These are phyloP conservation scores for Ganoderma lucidum DNA, from an alignment of 1,284 basidiomycete species.

Conservation along the genomic window DNA sequence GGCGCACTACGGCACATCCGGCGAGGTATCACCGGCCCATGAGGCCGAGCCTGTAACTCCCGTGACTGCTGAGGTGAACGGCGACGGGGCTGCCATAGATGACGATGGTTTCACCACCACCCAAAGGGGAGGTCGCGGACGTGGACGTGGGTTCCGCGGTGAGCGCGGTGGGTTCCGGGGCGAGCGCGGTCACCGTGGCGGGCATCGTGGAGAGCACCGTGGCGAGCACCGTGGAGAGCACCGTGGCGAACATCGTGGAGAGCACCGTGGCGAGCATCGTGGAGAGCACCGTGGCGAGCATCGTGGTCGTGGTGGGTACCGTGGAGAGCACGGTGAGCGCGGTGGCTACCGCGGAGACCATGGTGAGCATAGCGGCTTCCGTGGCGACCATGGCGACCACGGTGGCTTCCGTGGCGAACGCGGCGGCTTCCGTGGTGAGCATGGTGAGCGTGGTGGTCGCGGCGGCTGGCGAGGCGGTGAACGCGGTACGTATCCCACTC, in stretches of 20 bases:
- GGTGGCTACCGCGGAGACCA: slow-evolving; percentile 47
- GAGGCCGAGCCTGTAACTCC: slow-evolving; percentile 37
- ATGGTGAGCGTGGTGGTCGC: slow-evolving; percentile 36
- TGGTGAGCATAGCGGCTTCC: slow-evolving; percentile 35
- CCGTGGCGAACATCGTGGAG: slow-evolving; percentile 36
- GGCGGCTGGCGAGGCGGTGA: slow-evolving; percentile 36
- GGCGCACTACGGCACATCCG: slow-evolving; percentile 51
- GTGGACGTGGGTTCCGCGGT: slow-evolving; percentile 44
- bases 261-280: slow-evolving; percentile 39
- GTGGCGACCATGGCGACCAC: slow-evolving; percentile 16
- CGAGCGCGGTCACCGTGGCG: slow-evolving; percentile 28
- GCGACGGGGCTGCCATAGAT: slow-evolving; percentile 43
- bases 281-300: slow-evolving; percentile 47
- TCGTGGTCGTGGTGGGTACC: slow-evolving; percentile 40
- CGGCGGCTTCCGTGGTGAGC: slow-evolving; percentile 46
- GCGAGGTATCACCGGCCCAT: slow-evolving; percentile 54
- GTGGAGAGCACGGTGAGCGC: slow-evolving; percentile 35
- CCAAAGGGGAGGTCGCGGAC: slow-evolving; percentile 48
- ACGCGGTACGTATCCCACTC: slow-evolving; percentile 35
- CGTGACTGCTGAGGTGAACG: slow-evolving; percentile 31
- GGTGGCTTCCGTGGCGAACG: slow-evolving; percentile 33
- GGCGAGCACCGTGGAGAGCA: slow-evolving; percentile 43
- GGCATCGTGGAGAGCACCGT: slow-evolving; percentile 38
- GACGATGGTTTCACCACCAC: slow-evolving; percentile 70
- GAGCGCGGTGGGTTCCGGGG: slow-evolving; percentile 35